Evolutionary conservation across 2,329 filamentous ascomycete species (phyloP).

Genomic region (Apiospora hydei): DNA sequence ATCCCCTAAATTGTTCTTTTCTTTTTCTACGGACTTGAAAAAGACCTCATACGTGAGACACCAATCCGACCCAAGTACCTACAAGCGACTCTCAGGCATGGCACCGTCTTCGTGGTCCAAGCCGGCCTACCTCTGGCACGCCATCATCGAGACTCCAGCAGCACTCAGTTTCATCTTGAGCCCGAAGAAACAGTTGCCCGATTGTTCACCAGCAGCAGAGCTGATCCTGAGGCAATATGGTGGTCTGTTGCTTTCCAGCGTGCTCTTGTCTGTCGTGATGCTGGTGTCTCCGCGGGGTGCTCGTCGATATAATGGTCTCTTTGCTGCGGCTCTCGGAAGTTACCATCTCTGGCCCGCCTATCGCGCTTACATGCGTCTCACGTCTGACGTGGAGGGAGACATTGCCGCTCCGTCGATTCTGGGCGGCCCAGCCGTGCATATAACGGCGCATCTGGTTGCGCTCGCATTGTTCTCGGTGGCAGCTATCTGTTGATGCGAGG

Average conservation of each 20-base stretch:
- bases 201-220: conserved; percentile 46
- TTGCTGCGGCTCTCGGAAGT: conserved; percentile 51
- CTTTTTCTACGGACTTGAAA: neutral
- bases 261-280: conserved; percentile 51
- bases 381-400: conserved; percentile 29
- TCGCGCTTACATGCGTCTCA: conserved; percentile 49
- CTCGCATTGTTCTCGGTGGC: conserved; percentile 44
- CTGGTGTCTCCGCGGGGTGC: conserved; percentile 38
- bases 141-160: conserved; percentile 50
- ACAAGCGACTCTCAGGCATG: conserved; percentile 7
- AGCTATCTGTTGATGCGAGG: neutral
- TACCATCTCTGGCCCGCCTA: conserved; percentile 59
- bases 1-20: neutral
- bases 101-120: conserved; percentile 27
- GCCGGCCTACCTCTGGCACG: conserved; percentile 48
- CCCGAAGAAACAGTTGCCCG: conserved; percentile 51
- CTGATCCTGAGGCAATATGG: conserved; percentile 57
- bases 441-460: conserved; percentile 50
- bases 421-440: conserved; percentile 55
- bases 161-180: conserved; percentile 54
- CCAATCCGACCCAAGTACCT: neutral
- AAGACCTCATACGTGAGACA: neutral
- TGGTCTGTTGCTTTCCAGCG: conserved; percentile 54
- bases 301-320: conserved; percentile 42
- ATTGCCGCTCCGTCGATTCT: conserved; percentile 40